A percentile compares a stretch with the other conserved stretches of the same genome.
Conservation (phyloP, 306 rosid species). For the Rosa rugosa region DNA sequence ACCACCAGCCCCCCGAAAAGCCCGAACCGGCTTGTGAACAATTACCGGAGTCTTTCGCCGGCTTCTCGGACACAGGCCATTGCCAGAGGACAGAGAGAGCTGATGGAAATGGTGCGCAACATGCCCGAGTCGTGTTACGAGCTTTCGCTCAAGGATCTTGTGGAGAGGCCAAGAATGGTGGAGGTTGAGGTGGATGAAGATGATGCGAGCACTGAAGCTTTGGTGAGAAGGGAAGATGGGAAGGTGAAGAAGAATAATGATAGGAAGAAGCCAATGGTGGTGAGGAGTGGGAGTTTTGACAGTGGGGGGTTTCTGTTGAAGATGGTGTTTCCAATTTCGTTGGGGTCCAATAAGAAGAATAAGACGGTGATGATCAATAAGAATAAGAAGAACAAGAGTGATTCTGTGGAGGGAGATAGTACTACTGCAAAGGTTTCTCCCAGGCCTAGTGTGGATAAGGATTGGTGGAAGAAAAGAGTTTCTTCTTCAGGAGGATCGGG, state of each 20-base stretch:
- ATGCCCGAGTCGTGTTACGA: slow-evolving; percentile 91
- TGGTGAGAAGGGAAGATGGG: slow-evolving; percentile 16
- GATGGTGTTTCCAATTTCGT: slow-evolving; percentile 59
- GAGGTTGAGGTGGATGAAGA: slow-evolving; percentile 20
- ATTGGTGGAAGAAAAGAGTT: slow-evolving; percentile 79
- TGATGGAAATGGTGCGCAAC: slow-evolving; percentile 86
- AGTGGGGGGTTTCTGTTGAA: slow-evolving; percentile 72
- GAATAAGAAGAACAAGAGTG: slow-evolving; percentile 37
- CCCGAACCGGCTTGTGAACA: slow-evolving; percentile 32
- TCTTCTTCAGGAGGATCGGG: slow-evolving; percentile 18
- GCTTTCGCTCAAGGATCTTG: slow-evolving; percentile 82
- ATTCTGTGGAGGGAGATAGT: slow-evolving; percentile 7
- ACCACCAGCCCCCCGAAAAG: slow-evolving; percentile 33
- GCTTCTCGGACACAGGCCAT: slow-evolving; percentile 68
- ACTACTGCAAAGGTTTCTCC: slow-evolving; percentile 58
- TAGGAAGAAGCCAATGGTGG: slow-evolving; percentile 10
- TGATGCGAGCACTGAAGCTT: slow-evolving; percentile 15
- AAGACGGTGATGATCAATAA: not conserved
- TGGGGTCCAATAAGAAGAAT: slow-evolving; percentile 40
- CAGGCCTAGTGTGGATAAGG: slow-evolving; percentile 55
- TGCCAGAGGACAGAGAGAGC: slow-evolving; percentile 70
- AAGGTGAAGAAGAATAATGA: slow-evolving; percentile 28
- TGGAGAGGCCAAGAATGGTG: slow-evolving; percentile 36
- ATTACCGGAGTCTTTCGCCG: slow-evolving; percentile 59
- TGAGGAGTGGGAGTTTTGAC: slow-evolving; percentile 40